These are phyloP conservation scores for Pezicula rhizophila DNA, from an alignment of 2,329 filamentous ascomycete species.

Conservation along the genomic window DNA sequence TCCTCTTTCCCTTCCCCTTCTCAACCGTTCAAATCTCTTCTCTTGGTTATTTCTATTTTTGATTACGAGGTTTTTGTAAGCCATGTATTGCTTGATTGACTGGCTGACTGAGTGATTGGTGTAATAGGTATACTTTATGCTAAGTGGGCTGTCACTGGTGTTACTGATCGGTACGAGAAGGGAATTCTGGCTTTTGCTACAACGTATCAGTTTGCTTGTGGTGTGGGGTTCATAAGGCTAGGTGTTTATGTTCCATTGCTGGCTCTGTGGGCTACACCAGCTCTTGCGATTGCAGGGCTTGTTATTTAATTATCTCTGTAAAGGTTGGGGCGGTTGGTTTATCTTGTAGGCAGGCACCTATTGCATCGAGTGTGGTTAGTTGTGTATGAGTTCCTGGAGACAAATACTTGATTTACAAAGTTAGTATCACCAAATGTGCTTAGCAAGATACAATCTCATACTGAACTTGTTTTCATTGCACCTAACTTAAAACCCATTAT, in stretches of 20 bases:
- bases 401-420: no score
- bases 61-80: background rate
- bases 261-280: background rate
- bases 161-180: background rate
- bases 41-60: background rate
- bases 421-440: no score
- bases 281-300: background rate
- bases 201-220: background rate
- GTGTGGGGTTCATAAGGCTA: background rate
- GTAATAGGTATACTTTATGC: background rate
- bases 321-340: no score
- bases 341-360: no score
- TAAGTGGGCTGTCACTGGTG: background rate
- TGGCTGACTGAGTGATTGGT: background rate
- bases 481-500: no score
- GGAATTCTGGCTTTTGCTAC: background rate
- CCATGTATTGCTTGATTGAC: no score
- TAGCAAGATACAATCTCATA: no score
- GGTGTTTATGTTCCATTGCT: background rate
- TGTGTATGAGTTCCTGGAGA: no score
- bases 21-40: background rate
- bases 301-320: background rate
- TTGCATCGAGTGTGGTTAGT: no score
- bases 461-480: background rate
- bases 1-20: background rate